These are phyloP conservation scores for Claviceps fusiformis DNA, from an alignment of 2,329 filamentous ascomycete species.

Conservation along the genomic window DNA sequence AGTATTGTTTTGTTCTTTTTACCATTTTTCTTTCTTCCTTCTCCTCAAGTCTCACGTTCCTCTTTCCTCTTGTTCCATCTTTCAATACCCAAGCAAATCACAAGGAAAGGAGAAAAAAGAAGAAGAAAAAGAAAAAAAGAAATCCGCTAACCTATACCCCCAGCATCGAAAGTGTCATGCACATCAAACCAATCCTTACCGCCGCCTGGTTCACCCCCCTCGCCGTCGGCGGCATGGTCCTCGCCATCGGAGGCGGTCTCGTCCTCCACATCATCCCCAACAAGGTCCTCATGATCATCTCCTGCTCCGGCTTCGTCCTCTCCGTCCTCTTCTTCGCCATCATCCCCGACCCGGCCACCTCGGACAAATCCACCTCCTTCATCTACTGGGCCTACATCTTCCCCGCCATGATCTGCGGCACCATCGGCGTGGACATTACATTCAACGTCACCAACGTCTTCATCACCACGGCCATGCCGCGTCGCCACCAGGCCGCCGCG, in stretches of 20 bases:
- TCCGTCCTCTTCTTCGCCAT: conserved; percentile 50
- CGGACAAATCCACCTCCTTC: conserved; percentile 13
- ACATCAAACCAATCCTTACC: conserved; percentile 44
- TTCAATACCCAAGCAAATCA: too few relatives aligned
- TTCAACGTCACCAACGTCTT: conserved; percentile 68
- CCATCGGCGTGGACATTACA: conserved; percentile 60
- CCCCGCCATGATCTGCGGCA: conserved; percentile 54
- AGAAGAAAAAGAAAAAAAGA: too few relatives aligned
- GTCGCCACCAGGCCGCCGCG: conserved; percentile 54
- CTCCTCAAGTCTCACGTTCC: too few relatives aligned
- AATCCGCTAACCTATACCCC: neutral
- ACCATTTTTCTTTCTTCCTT: too few relatives aligned
- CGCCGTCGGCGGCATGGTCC: conserved; percentile 51
- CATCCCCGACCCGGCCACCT: conserved; percentile 35
- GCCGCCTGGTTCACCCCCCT: conserved; percentile 59
- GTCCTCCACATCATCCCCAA: conserved; percentile 54
- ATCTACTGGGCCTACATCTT: conserved; percentile 63
- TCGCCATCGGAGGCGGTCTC: conserved; percentile 49
- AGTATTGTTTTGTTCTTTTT: too few relatives aligned
- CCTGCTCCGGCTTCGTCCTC: conserved; percentile 43
- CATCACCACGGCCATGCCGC: conserved; percentile 58
- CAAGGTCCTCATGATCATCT: conserved; percentile 47
- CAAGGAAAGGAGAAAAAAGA: too few relatives aligned
- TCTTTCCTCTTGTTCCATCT: too few relatives aligned
- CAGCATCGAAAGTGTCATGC: conserved; percentile 47